Base-by-base conservation (phyloP, 2,329 filamentous ascomycete species). In the Tolypocladium ophioglossoides region DNA sequence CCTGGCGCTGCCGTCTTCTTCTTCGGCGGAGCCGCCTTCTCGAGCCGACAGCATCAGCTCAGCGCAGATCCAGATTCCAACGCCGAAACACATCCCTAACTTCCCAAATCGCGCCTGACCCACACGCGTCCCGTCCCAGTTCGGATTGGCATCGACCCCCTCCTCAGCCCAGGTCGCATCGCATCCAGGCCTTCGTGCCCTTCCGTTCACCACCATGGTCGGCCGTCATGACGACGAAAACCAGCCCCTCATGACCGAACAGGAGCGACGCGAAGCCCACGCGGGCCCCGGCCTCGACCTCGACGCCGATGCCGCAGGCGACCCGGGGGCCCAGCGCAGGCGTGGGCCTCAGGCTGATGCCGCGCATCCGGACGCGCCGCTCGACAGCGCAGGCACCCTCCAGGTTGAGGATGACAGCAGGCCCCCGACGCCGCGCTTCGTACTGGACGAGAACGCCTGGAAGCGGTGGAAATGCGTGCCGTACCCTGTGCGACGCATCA, bases 381-480 rank as follows among this genome's bases (percentile, higher is more conserved):
- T 75, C 56, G 63, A 67, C 46, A 40, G 51, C 22, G 61, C 64
- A 52, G 63, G 63, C 48, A 66, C 64, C 22, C 70, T 80, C 59
- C 73, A 78, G 58, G 67, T 81, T 59, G 75, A 75, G 56, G 66
- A 72, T 51, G 72, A 65, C 46, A 68, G 62, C 62, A 50, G 48
- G 20, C 68, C 73, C 38, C 75, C 78, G 9, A 79, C 78, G n/a
- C 82, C 81, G 54, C 78, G 80, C 55, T 84, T 85, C 63, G 68
- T 84, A 57, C 79, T 83, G 63, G 79, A 83, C 53, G 74, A 81
- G 58, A 61, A 64, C 39, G 56, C 61, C 2, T 66, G 64, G 68
- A 79, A 77, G 67, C 68, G 69, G 35, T 79, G 76, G 70, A 77
- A 71, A 70, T 84, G 80, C 80, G 70, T 85, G 49, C 83, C 83